These are phyloP conservation scores for Suillus luteus DNA, from an alignment of 768 basidiomycete genomes.

Conservation along the genomic window DNA sequence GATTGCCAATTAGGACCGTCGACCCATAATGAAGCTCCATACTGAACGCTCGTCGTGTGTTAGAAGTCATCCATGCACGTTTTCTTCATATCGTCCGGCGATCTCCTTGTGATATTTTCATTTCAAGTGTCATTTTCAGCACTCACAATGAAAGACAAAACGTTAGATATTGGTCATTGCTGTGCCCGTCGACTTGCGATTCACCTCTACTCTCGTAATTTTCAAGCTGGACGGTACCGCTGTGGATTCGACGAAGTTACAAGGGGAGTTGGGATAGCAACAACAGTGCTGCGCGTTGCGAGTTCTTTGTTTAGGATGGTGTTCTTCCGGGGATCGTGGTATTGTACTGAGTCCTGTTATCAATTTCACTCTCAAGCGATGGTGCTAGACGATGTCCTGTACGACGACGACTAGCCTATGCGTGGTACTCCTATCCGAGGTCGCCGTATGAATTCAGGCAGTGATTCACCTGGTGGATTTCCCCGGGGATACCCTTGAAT, in stretches of 20 bases:
- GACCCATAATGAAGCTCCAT: background rate
- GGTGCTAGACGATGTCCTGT: background rate
- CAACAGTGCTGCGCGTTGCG: background rate
- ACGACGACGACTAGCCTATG: background rate
- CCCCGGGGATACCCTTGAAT: background rate
- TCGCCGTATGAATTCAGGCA: conserved; percentile 1
- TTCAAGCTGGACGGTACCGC: background rate
- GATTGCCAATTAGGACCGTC: background rate
- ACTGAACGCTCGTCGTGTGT: conserved; percentile 1
- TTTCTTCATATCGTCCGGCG: conserved; percentile 6
- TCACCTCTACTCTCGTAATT: background rate
- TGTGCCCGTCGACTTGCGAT: background rate
- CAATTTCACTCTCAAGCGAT: background rate
- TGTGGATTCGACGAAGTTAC: background rate
- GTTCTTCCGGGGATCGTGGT: background rate
- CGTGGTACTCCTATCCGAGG: conserved; percentile 4
- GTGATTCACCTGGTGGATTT: conserved; percentile 1
- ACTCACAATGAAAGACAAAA: conserved; percentile 2
- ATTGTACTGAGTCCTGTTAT: background rate
- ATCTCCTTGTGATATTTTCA: conserved; percentile 7
- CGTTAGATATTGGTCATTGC: conserved; percentile 1
- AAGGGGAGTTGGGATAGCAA: background rate
- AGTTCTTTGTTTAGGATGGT: background rate
- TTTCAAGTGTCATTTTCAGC: background rate
- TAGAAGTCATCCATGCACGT: conserved; percentile 6